Evolutionary conservation across 768 basidiomycete species (phyloP).

Genomic region (Porpolomopsis calyptriformis): DNA sequence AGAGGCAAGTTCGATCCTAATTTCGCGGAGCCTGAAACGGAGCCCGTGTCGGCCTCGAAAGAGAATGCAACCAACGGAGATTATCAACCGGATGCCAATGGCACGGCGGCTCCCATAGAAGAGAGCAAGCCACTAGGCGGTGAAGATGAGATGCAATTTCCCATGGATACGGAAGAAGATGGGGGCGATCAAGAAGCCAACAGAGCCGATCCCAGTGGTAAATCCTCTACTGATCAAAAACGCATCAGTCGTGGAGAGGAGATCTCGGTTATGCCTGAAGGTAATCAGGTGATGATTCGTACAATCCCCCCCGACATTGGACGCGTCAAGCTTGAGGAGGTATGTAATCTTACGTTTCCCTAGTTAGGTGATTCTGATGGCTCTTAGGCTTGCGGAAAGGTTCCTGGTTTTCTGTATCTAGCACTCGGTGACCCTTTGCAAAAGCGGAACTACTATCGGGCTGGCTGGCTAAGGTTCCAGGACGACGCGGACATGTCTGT

Average conservation of each 20-base stretch:
- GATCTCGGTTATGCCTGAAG: conserved; percentile 59
- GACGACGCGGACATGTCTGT: conserved; percentile 75
- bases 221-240: conserved; percentile 24
- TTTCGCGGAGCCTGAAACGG: conserved; percentile 48
- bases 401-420: conserved; percentile 79
- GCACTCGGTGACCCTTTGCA: conserved; percentile 87
- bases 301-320: conserved; percentile 92
- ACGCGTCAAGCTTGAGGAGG: conserved; percentile 82
- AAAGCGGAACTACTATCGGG: conserved; percentile 89
- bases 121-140: conserved; percentile 40
- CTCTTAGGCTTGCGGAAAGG: conserved; percentile 57
- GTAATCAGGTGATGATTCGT: conserved; percentile 88
- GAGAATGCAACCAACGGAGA: conserved; percentile 40
- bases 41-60: conserved; percentile 41
- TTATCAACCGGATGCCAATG: conserved; percentile 29
- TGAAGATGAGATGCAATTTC: conserved; percentile 71
- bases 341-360: conserved; percentile 25
- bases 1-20: conserved; percentile 79
- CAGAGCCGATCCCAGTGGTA: conserved; percentile 51
- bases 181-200: conserved; percentile 45
- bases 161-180: conserved; percentile 65
- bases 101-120: conserved; percentile 30
- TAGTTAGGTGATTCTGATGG: conserved; percentile 3
- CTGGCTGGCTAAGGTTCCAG: conserved; percentile 83
- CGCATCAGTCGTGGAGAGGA: conserved; percentile 60